phyloP scores from a whole-genome alignment of 345 rosid genomes.

The Microcos paniculata region DNA sequence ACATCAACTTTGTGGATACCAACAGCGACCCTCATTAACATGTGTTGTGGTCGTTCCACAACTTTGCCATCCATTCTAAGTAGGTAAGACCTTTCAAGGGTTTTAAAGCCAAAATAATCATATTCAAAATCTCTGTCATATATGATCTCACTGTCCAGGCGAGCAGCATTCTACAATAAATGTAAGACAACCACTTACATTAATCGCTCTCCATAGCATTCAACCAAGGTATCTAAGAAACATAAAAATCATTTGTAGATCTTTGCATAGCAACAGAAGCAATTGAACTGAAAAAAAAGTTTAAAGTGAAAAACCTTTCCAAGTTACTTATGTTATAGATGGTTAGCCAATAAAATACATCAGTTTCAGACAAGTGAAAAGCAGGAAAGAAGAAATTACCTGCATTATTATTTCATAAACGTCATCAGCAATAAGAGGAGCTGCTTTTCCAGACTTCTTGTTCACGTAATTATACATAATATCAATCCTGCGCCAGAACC shows the following conservation, averaged over 20 bases:
- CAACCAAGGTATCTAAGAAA: background rate
- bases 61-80: slow-evolving; percentile 40
- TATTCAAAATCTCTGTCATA: slow-evolving; percentile 42
- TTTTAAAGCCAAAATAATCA: slow-evolving; percentile 46
- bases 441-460: slow-evolving; percentile 51
- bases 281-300: background rate
- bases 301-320: background rate
- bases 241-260: background rate
- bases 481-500: slow-evolving; percentile 44
- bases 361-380: background rate
- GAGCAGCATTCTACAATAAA: slow-evolving; percentile 34
- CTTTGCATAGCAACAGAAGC: background rate
- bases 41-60: slow-evolving; percentile 44
- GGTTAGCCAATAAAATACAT: background rate
- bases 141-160: slow-evolving; percentile 38
- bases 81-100: slow-evolving; percentile 40
- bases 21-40: slow-evolving; percentile 48
- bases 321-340: background rate
- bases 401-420: slow-evolving; percentile 60
- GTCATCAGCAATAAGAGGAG: slow-evolving; percentile 71
- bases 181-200: background rate
- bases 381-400: slow-evolving; percentile 21
- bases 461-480: slow-evolving; percentile 54
- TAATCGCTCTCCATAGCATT: background rate
- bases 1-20: slow-evolving; percentile 45